Base-by-base conservation (phyloP, 2,329 filamentous ascomycete genomes). In the Verticillium nonalfalfae region DNA sequence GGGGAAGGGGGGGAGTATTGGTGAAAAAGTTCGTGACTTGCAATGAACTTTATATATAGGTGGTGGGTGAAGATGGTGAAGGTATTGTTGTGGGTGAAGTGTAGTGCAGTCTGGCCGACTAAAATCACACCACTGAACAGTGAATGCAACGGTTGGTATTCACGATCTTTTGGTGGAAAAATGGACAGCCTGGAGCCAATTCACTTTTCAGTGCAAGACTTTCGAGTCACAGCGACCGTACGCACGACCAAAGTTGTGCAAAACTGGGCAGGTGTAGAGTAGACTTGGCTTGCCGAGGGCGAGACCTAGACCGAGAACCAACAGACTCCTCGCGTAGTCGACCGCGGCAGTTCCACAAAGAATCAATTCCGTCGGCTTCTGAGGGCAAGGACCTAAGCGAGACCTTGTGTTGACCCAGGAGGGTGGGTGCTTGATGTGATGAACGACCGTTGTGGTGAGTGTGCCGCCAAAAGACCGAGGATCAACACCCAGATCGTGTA, bases 401-500 rank as follows among this genome's bases (percentile, higher is more conserved):
- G 26, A 31, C 26, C 7, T 21, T 52, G n/a, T n/a, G 45, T 7
- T 10, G 9, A 11, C 21, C 11, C n/a, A 18, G 18, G 21, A n/a
- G 9, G n/a, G 26, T 4, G 26, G 26, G n/a, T 52, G 45, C 3
- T 21, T 26, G 45, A 52, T 52, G 7, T 52, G 45, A 18, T 52
- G 45, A 52, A 52, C 45, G 45, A 52, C 45, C 45, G 45, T 45
- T 5, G 26, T 52, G 45, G 10, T 34, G 33, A 34, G 34, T 38
- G 45, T 59, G 40, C 58, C 45, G 39, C 40, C 45, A 38, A 33
- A 59, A 33, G 58, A 59, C 40, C 58, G 33, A 36, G 38, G 45
- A 59, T 54, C 39, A 59, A 52, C 58, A 54, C 58, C 58, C 58
- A 59, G 50, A 15, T 33, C 57, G 57, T 58, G 57, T 58, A 54